Conservation (phyloP, 495 filamentous ascomycete species). For the Astrothelium macrocarpum region DNA sequence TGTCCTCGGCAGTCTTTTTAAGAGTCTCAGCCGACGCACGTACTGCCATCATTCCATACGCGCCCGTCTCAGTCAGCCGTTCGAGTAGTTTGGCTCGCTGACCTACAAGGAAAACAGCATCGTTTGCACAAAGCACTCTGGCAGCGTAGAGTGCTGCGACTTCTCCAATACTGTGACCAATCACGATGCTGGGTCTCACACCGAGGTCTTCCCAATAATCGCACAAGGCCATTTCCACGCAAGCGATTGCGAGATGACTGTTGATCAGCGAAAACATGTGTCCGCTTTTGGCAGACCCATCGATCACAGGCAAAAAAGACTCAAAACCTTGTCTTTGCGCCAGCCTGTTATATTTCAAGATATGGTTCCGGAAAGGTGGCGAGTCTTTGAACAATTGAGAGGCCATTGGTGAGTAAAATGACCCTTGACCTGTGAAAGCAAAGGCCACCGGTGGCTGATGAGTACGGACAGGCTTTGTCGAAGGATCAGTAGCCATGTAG, state of each 20-base stretch:
- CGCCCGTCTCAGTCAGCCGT: not conserved
- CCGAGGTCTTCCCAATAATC: conserved; percentile 29
- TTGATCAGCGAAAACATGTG: not conserved
- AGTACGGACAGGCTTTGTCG: not conserved
- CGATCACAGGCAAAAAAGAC: not conserved
- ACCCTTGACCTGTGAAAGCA: conserved; percentile 13
- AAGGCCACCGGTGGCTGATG: conserved; percentile 5
- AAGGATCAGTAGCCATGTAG: not conserved
- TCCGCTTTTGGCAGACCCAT: not conserved
- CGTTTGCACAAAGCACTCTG: conserved; percentile 10
- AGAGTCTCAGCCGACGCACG: conserved; percentile 1
- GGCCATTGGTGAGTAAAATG: not conserved
- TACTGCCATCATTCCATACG: conserved; percentile 26
- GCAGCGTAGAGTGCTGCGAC: conserved; percentile 16
- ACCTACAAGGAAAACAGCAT: conserved; percentile 19
- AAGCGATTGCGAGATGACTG: conserved; percentile 28
- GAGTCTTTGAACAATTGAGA: not conserved
- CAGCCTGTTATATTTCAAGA: not conserved
- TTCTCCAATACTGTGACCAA: conserved; percentile 25
- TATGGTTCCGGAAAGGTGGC: not conserved
- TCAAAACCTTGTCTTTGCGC: conserved; percentile 3
- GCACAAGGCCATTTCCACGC: conserved; percentile 28
- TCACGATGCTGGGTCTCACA: conserved; percentile 22
- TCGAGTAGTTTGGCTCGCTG: conserved; percentile 9
- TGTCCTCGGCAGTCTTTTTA: not conserved